Base-by-base conservation (phyloP, 2,329 filamentous ascomycete genomes). In the Bipolaris oryzae region DNA sequence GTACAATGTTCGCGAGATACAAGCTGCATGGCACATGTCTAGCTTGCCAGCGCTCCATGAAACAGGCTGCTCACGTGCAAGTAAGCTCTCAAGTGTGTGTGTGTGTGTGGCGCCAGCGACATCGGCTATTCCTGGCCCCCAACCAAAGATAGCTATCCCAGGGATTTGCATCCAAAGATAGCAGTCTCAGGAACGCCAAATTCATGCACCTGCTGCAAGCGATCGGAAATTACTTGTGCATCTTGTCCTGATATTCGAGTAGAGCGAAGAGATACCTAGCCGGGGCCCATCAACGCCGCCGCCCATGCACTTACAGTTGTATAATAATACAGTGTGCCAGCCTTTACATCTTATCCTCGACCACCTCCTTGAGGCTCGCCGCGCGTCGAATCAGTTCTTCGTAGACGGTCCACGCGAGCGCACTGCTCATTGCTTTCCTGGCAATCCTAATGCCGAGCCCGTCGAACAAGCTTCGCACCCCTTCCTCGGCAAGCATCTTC, bases 321-420 rank as follows among this genome's bases (percentile, higher is more conserved):
- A 60, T 62, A 41, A 60, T 62, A 41, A 34, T 57, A 60, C 63
- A 59, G 5, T 34, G 16, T 53, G 28, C 45, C 45, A 23, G 28
- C 45, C 45, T 20, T 56, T 49, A 72, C 20, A 69, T 62, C 45
- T 64, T 66, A 28, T 70, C 66, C 47, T 68, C 69, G 5, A 71
- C 64, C 18, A 57, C 62, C 37, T 74, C 70, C 45, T 58, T 60
- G 72, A 70, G 73, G 55, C 66, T 78, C 74, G 88, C 87, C 1
- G 89, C 89, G 66, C 90, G 84, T 58, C 93, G 81, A 61, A 98
- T 89, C 67, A 97, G 77, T 76, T 97, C 94, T 79, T 99, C 95
- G 72, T 99, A 99, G 38, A 97, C 83, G 9, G 94, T 98, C 95
- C 95, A 99, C 7, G 94, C 94, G 65, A 98, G 82, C n/a, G 95